Evolutionary conservation across 2,329 filamentous ascomycete species (phyloP), one percentile per base, ranked within the genome.

Genomic region (Xylaria sp.): DNA sequence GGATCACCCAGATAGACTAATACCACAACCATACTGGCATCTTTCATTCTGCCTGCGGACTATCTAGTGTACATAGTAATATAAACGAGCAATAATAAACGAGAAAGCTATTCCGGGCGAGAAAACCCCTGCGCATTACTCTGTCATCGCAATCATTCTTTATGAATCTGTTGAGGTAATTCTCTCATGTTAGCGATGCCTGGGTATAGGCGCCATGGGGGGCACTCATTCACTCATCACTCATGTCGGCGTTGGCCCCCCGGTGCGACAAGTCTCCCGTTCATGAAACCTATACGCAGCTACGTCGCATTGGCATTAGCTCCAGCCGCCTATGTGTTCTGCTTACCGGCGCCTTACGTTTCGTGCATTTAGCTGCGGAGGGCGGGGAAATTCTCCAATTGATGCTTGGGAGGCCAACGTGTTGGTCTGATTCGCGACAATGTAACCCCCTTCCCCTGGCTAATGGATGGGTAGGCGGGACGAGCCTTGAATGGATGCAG

Each of bases 361-460:
- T 35, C 41, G 21, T 47, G 52, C 40, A 47, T 46, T 19, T 19
- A 35, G 17, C 41, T n/a, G 25, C 13, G 56, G 52, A 51, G 52
- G 58, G 58, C 38, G 35, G 58, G 21, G 57, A 35, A 43, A 29
- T 33, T 54, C 9, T 60, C 57, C 57, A 44, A 55, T 60, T 49
- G 47, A 38, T 44, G 49, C 35, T 27, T 35, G 13, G 41, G 15
- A 35, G 27, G 27, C 51, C 17, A 51, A 23, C 43, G n/a, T n/a
- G n/a, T 51, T 29, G 43, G 51, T 38, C 31, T 13, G 33, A 51
- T 44, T 55, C 51, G 57, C 37, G 37, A 60, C 57, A 49, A 51
- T 49, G 52, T 46, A 38, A 60, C 58, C 47, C 47, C 43, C 56
- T 21, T 17, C 58, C 58, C 58, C 58, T 60, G 58, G 51, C 51